Evolutionary conservation across 805 yeast species (phyloP), one percentile per base, ranked within the genome.

Genomic region (Candida methanosorbosa): DNA sequence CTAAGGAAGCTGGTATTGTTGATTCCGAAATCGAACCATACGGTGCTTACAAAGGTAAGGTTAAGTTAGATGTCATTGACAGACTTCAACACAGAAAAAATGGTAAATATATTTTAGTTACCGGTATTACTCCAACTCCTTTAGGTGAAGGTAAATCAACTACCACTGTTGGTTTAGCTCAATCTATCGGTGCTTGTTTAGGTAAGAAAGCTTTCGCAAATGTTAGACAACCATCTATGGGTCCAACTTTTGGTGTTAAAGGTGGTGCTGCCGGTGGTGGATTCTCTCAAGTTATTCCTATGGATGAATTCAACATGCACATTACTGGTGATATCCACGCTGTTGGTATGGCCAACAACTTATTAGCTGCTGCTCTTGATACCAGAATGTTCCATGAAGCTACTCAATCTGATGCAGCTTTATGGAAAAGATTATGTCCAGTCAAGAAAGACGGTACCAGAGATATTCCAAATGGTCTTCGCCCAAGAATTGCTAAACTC

Each of bases 221-320:
- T 51, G 95, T 90, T 34, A 82, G 98, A 59, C 98, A 90, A 59
- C 97, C 97, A 20, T 82, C 94, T 9, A 86, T 90, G 96, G 97
- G 97, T 27, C 98, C 98, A 34, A 90, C 97, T 15, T 90, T 90
- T 51, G 98, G 98, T 59, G 87, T 90, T 50, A 90, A 90, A 65
- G 98, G 98, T 53, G 97, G 97, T 60, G 98, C 98, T 38, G 97
- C 97, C 15, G 98, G 98, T 49, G 98, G 97, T 56, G 97, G 97
- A 32, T 90, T 87, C 61, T 74, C 97, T 2, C 97, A 90, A 64
- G 97, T 90, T 30, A 88, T 90, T 49, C 97, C 97, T 34, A 90
- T 90, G 97, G 98, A 90, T 61, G 97, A 90, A 63, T 90, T 90
- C 70, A 90, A 92, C 66, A 76, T 92, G 84, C 97, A 90, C 58